phyloP scores from a whole-genome alignment of 768 basidiomycete genomes.

The Calocybe cyanea region DNA sequence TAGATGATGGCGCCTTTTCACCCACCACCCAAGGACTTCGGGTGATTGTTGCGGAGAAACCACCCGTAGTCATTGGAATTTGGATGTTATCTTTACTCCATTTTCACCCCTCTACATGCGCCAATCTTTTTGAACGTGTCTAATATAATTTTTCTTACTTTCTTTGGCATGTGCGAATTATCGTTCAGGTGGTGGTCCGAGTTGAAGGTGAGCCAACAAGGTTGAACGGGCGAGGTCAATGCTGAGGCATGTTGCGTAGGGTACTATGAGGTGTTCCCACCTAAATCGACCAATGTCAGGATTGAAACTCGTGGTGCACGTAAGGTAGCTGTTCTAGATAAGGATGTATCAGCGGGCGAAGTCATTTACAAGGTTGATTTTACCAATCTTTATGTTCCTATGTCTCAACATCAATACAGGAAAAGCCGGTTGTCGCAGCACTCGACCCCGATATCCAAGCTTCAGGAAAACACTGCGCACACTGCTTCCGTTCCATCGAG shows the following conservation, averaged over 20 bases:
- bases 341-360: constrained; percentile 69
- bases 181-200: constrained; percentile 55
- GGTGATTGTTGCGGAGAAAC: constrained; percentile 10
- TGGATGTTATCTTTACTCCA: constrained; percentile 10
- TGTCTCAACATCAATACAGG: constrained; percentile 38
- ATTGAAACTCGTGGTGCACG: constrained; percentile 43
- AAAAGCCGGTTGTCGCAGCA: constrained; percentile 65
- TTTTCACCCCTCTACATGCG: constrained; percentile 10
- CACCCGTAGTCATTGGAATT: constrained; percentile 15
- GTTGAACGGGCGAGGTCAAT: constrained; percentile 3
- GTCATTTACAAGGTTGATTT: constrained; percentile 66
- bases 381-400: background rate
- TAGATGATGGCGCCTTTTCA: constrained; percentile 13
- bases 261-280: constrained; percentile 78
- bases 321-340: constrained; percentile 57
- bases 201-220: constrained; percentile 67
- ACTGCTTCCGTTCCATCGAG: constrained; percentile 64
- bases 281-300: constrained; percentile 64
- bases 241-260: constrained; percentile 37
- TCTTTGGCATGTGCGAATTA: constrained; percentile 22
- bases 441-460: constrained; percentile 71
- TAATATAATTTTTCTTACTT: constrained; percentile 54
- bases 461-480: constrained; percentile 65
- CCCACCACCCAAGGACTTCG: constrained; percentile 10
- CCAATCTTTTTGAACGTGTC: constrained; percentile 30